Conservation (phyloP, 1,139 yeast genomes). For the Pichia sp. region DNA sequence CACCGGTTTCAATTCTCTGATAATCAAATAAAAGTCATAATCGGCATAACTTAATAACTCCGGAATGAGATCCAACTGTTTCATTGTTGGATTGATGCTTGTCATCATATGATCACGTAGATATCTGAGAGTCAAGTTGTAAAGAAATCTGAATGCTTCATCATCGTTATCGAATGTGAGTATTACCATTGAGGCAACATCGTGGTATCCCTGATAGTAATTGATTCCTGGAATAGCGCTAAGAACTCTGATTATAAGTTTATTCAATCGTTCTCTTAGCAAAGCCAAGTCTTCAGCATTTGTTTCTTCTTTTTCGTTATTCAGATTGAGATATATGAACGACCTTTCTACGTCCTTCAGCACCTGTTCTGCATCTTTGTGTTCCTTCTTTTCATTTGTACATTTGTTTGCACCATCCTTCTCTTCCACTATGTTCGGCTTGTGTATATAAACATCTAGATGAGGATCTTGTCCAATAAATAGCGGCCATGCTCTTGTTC, state of each 20-base stretch:
- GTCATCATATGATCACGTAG: conserved; percentile 86
- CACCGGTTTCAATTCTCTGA: conserved; percentile 50
- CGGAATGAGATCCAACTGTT: conserved; percentile 66
- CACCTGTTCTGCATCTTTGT: conserved; percentile 79
- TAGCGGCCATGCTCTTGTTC: conserved; percentile 50
- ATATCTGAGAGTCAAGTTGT: conserved; percentile 57
- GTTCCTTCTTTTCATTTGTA: no score
- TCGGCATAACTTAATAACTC: conserved; percentile 54
- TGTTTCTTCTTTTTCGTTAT: conserved; percentile 23
- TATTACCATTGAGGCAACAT: conserved; percentile 70
- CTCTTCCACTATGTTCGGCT: conserved; percentile 3
- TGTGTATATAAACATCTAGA: conserved; percentile 27
- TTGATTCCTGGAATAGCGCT: conserved; percentile 59
- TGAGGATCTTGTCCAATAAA: conserved; percentile 24
- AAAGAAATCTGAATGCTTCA: conserved; percentile 50
- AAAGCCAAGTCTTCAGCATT: conserved; percentile 3
- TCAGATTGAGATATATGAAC: conserved; percentile 42
- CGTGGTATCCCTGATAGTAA: conserved; percentile 95
- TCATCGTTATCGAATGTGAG: conserved; percentile 48
- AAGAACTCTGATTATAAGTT: conserved; percentile 54
- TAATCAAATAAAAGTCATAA: conserved; percentile 44
- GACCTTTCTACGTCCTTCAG: conserved; percentile 74
- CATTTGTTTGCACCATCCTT: no score
- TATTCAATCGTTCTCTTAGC: conserved; percentile 42
- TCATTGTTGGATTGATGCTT: conserved; percentile 61